Percentiles rank a stretch among this genome's conserved stretches.
phyloP scores from a whole-genome alignment of 2,329 filamentous ascomycete species.

The Leptographium galeiforme region DNA sequence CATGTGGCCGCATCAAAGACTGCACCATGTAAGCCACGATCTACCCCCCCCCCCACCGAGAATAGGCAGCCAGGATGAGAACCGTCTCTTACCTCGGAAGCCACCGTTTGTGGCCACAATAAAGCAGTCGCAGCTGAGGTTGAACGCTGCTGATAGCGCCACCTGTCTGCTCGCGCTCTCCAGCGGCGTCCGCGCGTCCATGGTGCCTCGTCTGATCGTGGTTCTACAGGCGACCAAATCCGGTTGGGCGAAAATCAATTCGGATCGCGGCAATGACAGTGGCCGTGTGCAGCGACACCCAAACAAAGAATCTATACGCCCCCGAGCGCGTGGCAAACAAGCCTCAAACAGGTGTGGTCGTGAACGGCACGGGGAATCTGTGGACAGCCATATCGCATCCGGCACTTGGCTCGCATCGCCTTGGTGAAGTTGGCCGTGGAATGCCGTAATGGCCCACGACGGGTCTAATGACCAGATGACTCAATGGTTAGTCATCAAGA shows the following conservation, averaged over 20 bases:
- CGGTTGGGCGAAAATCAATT: not conserved
- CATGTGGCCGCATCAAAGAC: conserved; percentile 64
- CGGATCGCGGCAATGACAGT: no score
- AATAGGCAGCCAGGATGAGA: no score
- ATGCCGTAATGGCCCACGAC: not conserved
- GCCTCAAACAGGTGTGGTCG: not conserved
- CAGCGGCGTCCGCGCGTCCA: conserved; percentile 84
- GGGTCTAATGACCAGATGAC: not conserved
- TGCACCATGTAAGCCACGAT: conserved; percentile 17
- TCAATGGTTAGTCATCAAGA: not conserved
- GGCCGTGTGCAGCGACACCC: no score
- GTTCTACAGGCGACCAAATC: not conserved
- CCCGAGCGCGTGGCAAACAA: no score
- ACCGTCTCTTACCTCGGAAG: conserved; percentile 10
- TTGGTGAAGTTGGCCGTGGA: not conserved
- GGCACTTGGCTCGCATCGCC: not conserved
- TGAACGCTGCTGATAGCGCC: conserved; percentile 76
- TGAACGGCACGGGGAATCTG: not conserved
- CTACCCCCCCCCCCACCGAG: no score
- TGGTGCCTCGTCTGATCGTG: conserved; percentile 22
- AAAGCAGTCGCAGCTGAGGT: conserved; percentile 73
- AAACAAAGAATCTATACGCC: no score
- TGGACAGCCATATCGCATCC: not conserved
- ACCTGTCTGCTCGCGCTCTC: conserved; percentile 61
- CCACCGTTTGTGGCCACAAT: conserved; percentile 47